Conservation (phyloP, 805 yeast species). For the Candida sithepensis region DNA sequence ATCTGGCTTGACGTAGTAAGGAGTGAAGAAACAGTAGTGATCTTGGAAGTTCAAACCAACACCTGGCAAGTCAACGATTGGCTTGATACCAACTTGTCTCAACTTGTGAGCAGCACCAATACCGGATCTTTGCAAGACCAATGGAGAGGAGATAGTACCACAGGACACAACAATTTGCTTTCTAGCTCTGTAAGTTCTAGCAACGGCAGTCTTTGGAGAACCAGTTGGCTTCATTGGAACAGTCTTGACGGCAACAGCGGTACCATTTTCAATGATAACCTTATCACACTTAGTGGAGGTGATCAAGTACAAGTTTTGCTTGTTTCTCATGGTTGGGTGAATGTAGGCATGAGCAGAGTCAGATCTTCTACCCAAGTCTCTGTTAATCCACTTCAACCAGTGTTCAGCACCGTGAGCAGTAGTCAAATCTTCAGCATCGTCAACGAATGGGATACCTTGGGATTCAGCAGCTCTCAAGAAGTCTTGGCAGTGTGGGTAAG, state of each 20-base stretch:
- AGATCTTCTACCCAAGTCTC: slow-evolving; percentile 30
- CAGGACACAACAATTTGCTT: slow-evolving; percentile 43
- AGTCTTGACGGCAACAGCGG: slow-evolving; percentile 24
- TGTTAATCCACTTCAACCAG: slow-evolving; percentile 31
- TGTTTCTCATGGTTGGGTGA: slow-evolving; percentile 31
- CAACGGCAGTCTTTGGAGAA: slow-evolving; percentile 12
- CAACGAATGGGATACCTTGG: slow-evolving; percentile 27
- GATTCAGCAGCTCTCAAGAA: slow-evolving; percentile 27
- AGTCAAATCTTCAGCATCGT: slow-evolving; percentile 25
- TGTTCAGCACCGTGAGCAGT: slow-evolving; percentile 28
- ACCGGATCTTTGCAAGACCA: slow-evolving; percentile 46
- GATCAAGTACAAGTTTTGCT: slow-evolving; percentile 22
- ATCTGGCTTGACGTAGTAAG: slow-evolving; percentile 27
- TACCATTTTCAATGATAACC: slow-evolving; percentile 26
- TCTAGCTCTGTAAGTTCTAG: slow-evolving; percentile 34
- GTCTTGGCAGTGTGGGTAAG: slow-evolving; percentile 27
- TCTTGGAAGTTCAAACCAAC: slow-evolving; percentile 31
- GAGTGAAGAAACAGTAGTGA: slow-evolving; percentile 29
- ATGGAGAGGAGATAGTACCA: slow-evolving; percentile 46
- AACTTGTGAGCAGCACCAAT: slow-evolving; percentile 32
- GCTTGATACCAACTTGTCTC: slow-evolving; percentile 28
- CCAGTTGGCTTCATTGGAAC: slow-evolving; percentile 23
- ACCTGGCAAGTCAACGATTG: slow-evolving; percentile 30
- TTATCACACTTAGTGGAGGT: slow-evolving; percentile 27
- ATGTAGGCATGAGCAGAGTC: slow-evolving; percentile 29